Percentiles rank a stretch among this genome's conserved stretches.
These are phyloP conservation scores for Zygosaccharomyces pseudobailii DNA, from an alignment of 1,139 yeast species.

Conservation along the genomic window DNA sequence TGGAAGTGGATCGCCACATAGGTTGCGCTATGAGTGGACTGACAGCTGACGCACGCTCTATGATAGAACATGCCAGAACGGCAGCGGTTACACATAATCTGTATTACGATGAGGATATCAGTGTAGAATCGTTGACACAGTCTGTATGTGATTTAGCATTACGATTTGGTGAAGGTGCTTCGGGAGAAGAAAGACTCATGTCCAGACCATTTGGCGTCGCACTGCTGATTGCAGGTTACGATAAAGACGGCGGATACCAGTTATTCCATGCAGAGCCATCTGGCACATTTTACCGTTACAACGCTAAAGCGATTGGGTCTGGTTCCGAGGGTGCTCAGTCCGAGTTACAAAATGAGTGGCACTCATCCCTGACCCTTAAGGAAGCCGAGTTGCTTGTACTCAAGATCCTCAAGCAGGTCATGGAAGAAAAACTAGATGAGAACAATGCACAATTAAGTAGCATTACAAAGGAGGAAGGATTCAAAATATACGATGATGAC, in stretches of 20 bases:
- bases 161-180: constrained; percentile 97
- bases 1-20: constrained; percentile 88
- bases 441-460: constrained; percentile 94
- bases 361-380: constrained; percentile 83
- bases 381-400: constrained; percentile 91
- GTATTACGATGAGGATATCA: constrained; percentile 87
- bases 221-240: constrained; percentile 88
- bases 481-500: constrained; percentile 77
- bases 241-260: constrained; percentile 91
- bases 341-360: constrained; percentile 94
- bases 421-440: constrained; percentile 97
- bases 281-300: constrained; percentile 95
- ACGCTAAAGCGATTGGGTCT: constrained; percentile 97
- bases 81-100: constrained; percentile 83
- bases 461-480: constrained; percentile 83
- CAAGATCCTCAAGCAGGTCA: constrained; percentile 91
- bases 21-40: constrained; percentile 99
- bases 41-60: constrained; percentile 97
- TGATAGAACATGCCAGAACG: constrained; percentile 98
- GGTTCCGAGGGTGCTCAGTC: constrained; percentile 99
- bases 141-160: constrained; percentile 95
- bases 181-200: constrained; percentile 96
- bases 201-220: constrained; percentile 99
- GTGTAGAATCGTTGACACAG: constrained; percentile 91
- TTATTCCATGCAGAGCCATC: constrained; percentile 98